Base-by-base conservation (phyloP, 805 yeast species). In the Candida parachauliodes region DNA sequence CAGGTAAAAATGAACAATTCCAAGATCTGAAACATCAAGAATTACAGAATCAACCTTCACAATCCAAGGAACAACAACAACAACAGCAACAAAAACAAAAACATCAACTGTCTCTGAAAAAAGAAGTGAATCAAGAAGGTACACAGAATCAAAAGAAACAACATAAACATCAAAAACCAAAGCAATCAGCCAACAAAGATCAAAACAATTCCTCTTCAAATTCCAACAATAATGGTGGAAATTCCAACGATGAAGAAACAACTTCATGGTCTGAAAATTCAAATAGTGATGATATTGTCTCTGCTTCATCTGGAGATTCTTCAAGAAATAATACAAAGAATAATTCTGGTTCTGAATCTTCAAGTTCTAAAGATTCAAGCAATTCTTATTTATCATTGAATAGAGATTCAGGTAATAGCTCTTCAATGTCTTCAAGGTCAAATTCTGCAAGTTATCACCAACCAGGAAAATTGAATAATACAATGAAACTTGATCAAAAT, bases 301-400 rank as follows among this genome's bases (percentile, higher is more conserved):
- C 34, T 21, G 24, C 24, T n/a, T 32, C 36, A 23, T 24, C 23
- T 4, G 28, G 28, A 12, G 36, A 32, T 23, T n/a, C n/a, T n/a
- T 24, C 36, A 16, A 32, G 36, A 32, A 24, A 11, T 12, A 32
- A 32, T 24, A 24, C 27, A 5, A 32, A 24, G 24, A 23, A 24
- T 17, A 12, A 24, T 24, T 24, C 23, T 4, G 28, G 22, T 16
- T 17, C 28, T 24, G 20, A 23, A 16, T 16, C 28, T 5, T 32
- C 18, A 17, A 24, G 28, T 24, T 32, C 28, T 10, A 24, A 10
- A 32, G 25, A 24, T 32, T 23, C 28, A 17, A 14, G 5, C 5
- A 24, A 32, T 17, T 24, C 28, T 12, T 32, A 17, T 23, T 24
- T 32, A 24, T 32, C 36, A 6, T 32, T 32, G 11, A 23, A 32